These are phyloP conservation scores for Saccharomyces hybrid DNA, from an alignment of 1,139 yeast species.

Conservation along the genomic window DNA sequence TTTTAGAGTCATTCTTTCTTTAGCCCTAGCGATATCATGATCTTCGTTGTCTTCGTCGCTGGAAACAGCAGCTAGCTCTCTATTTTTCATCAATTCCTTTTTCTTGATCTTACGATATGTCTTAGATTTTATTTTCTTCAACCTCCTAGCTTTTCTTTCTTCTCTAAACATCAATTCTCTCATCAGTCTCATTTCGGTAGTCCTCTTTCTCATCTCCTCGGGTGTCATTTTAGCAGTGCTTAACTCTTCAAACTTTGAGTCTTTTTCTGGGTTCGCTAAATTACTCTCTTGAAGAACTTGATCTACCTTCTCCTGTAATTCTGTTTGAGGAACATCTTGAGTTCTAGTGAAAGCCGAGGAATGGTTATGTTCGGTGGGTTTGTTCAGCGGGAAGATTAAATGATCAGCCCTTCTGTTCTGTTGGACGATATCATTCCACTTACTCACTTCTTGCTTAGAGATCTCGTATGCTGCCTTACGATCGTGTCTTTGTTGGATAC, in stretches of 20 bases:
- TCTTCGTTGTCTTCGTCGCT: conserved; percentile 49
- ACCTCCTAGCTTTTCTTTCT: conserved; percentile 80
- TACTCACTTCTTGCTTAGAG: conserved; percentile 74
- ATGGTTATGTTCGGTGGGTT: conserved; percentile 37
- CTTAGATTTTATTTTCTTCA: conserved; percentile 91
- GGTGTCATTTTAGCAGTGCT: conserved; percentile 75
- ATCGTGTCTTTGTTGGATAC: conserved; percentile 80
- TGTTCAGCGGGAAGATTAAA: conserved; percentile 52
- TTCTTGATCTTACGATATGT: conserved; percentile 79
- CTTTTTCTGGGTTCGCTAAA: conserved; percentile 62
- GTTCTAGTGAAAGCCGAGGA: conserved; percentile 49
- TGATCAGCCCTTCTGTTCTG: conserved; percentile 80
- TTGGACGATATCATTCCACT: conserved; percentile 81
- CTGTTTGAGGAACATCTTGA: conserved; percentile 44
- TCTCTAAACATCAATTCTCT: conserved; percentile 94
- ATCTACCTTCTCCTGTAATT: conserved; percentile 60
- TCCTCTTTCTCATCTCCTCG: conserved; percentile 71
- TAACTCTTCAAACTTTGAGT: conserved; percentile 78
- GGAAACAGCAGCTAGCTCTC: conserved; percentile 60
- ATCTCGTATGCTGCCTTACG: conserved; percentile 87
- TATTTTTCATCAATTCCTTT: conserved; percentile 68
- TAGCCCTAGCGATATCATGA: conserved; percentile 66
- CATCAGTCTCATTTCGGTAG: conserved; percentile 81
- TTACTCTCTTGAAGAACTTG: conserved; percentile 56
- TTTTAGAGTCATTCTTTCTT: conserved; percentile 84